Evolutionary conservation across 192 early-diverging fungal genomes (phyloP), one percentile per base, ranked within the genome.

Genomic region (Linnemannia exigua): DNA sequence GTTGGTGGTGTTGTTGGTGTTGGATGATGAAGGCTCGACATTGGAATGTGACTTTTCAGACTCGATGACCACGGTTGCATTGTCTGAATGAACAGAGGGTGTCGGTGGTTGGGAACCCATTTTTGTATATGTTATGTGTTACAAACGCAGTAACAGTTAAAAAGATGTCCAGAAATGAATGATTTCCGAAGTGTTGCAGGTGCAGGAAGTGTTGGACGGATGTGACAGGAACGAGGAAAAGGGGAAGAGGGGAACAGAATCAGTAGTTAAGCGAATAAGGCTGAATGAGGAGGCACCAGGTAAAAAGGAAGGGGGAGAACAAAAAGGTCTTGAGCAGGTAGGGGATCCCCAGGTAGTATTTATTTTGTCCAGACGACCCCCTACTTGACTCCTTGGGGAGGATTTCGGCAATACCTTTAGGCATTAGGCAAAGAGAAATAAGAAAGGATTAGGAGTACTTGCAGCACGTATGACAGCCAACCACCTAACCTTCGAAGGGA

Each of bases 1-100:
- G 22, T 54, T 33, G 15, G 52, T 71, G 28, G 44, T 22, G 41
- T 33, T 66, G 28, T 67, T 44, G 17, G 20, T 46, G 20, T 67
- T 33, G n/a, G 81, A 50, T 50, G 75, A 82, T 35, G 75, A 50
- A 8, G 68, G 50, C 8, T 70, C 33, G 41, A 69, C 22, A 37
- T 50, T 74, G n/a, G 74, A 73, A 31, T 74, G 67, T 0, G 52
- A 33, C 48, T 85, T 79, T 66, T 85, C 83, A n/a, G 77, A 71
- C 16, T 76, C 77, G 47, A 85, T 75, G 37, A 79, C 77, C 1
- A 79, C 77, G 52, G 83, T 85, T 31, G 50, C 83, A 46, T 77
- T 71, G 61, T 85, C 83, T 9, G 83, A 85, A 66, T 72, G 52
- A 36, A 85, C 69, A 1, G 83, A 85, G 31, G 73, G 71, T 12